Percentiles rank a stretch among this genome's conserved stretches.
Evolutionary conservation across 257 asterid species (phyloP).

Genomic region (Solanum megistacrolobum): DNA sequence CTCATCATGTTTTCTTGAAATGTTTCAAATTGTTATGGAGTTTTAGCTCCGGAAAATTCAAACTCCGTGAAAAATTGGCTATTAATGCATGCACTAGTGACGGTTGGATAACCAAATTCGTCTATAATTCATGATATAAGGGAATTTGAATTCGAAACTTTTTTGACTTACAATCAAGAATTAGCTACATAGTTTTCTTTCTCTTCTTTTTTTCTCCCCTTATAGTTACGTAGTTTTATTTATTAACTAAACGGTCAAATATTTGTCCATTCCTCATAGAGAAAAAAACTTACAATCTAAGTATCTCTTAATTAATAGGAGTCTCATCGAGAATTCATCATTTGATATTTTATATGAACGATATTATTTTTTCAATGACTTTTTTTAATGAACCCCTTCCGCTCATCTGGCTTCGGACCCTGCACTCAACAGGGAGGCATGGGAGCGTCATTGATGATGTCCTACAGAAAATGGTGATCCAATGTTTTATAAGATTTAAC

Average conservation of each 20-base stretch:
- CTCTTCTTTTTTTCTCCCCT: neutral
- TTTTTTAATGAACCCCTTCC: neutral
- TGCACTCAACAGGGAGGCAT: neutral
- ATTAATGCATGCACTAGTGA: too few species aligned
- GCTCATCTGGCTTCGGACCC: neutral
- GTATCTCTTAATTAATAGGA: neutral
- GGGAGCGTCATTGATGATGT: neutral
- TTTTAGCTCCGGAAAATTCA: neutral
- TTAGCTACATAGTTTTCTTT: too few species aligned
- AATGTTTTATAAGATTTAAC: neutral
- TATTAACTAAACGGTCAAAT: too few species aligned
- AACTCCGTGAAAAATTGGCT: neutral
- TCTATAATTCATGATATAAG: too few species aligned
- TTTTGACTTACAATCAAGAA: too few species aligned
- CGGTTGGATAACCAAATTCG: too few species aligned
- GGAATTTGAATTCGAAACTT: too few species aligned
- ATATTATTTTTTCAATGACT: neutral
- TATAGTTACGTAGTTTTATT: neutral
- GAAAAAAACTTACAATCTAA: too few species aligned
- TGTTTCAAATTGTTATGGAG: neutral
- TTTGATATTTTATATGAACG: fast-evolving
- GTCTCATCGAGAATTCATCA: too few species aligned
- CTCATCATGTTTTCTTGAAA: neutral
- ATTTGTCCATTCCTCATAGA: neutral
- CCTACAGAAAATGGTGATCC: neutral